phyloP scores from a whole-genome alignment of 805 yeast genomes.

The Candida yuanshanica region DNA sequence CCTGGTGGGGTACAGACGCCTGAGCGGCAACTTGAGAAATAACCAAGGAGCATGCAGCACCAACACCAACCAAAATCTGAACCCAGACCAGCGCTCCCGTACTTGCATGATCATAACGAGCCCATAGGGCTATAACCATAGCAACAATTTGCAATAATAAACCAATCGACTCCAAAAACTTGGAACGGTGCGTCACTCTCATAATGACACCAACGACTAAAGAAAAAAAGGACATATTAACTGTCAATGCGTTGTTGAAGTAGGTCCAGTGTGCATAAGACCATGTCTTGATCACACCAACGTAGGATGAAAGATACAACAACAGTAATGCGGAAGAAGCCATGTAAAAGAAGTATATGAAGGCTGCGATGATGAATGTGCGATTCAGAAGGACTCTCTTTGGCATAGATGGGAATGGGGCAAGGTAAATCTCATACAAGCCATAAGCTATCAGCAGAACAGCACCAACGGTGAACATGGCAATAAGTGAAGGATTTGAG shows the following conservation, averaged over 20 bases:
- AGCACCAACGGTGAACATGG: constrained; percentile 38
- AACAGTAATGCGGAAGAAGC: constrained; percentile 26
- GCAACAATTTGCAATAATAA: constrained; percentile 29
- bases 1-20: constrained; percentile 38
- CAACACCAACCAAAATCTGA: constrained; percentile 33
- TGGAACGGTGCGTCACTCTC: constrained; percentile 33
- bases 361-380: constrained; percentile 30
- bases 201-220: constrained; percentile 30
- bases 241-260: constrained; percentile 31
- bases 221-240: constrained; percentile 33
- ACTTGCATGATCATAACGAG: constrained; percentile 19
- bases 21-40: constrained; percentile 33
- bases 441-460: constrained; percentile 29
- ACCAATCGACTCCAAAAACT: constrained; percentile 31
- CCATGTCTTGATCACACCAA: constrained; percentile 27
- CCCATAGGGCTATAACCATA: constrained; percentile 26
- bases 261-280: constrained; percentile 31
- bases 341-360: constrained; percentile 29
- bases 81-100: constrained; percentile 26
- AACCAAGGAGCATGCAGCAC: constrained; percentile 33
- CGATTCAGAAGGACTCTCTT: constrained; percentile 30
- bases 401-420: constrained; percentile 35
- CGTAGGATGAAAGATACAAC: constrained; percentile 31
- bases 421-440: constrained; percentile 30
- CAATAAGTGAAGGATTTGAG: constrained; percentile 36